phyloP scores from a whole-genome alignment of 768 basidiomycete genomes.

The Thelephora aurantiotincta region DNA sequence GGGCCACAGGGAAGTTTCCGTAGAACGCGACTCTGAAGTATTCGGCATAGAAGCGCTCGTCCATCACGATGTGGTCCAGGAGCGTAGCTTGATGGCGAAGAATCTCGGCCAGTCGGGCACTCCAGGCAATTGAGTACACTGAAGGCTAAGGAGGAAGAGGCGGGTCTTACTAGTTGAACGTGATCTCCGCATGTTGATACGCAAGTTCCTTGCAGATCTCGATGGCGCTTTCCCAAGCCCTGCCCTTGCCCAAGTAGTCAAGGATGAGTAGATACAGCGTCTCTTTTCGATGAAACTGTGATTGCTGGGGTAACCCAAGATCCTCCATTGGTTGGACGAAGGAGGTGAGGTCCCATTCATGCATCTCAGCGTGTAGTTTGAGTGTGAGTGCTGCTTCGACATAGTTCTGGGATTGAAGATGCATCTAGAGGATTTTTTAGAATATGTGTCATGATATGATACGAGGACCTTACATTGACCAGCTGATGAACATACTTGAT shows the following conservation, averaged over 20 bases:
- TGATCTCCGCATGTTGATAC: slow-evolving; percentile 75
- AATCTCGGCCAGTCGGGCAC: slow-evolving; percentile 73
- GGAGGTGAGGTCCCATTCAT: slow-evolving; percentile 75
- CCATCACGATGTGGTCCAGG: slow-evolving; percentile 71
- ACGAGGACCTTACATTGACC: slow-evolving; percentile 49
- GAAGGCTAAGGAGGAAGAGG: neutral
- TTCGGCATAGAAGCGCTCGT: slow-evolving; percentile 78
- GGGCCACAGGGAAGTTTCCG: slow-evolving; percentile 77
- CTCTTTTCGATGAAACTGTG: slow-evolving; percentile 89
- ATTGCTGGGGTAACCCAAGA: slow-evolving; percentile 81
- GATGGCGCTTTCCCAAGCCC: slow-evolving; percentile 93
- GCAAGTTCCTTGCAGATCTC: slow-evolving; percentile 88
- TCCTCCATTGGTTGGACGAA: slow-evolving; percentile 85
- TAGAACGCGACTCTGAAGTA: slow-evolving; percentile 92
- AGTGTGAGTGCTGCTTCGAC: slow-evolving; percentile 89
- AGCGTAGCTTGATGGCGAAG: slow-evolving; percentile 78
- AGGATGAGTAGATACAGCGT: slow-evolving; percentile 82
- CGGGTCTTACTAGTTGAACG: slow-evolving; percentile 72
- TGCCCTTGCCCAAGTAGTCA: slow-evolving; percentile 78
- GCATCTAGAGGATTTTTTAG: slow-evolving; percentile 40
- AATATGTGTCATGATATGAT: neutral
- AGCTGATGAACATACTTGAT: slow-evolving; percentile 95
- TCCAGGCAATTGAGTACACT: slow-evolving; percentile 16
- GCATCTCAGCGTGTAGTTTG: slow-evolving; percentile 86
- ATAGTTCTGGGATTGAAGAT: slow-evolving; percentile 78